Percentiles rank a stretch among this genome's conserved stretches.
Evolutionary conservation across 176 grass and related monocot species (phyloP).

Genomic region (Hordeum vulgare): MorexV3_pseudomolecules_assembly NC_058523.1:31679803-31680302

Average conservation of each 20-base stretch:
- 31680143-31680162: neutral
- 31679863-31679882: slow-evolving; percentile 98
- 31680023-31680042: neutral
- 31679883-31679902: slow-evolving; percentile 69
- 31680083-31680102: neutral
- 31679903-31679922: slow-evolving; percentile 71
- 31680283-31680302: neutral
- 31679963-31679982: neutral
- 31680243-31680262: neutral
- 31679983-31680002: neutral
- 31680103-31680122: neutral
- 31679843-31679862: slow-evolving; percentile 84
- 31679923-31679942: slow-evolving; percentile 97
- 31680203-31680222: neutral
- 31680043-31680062: neutral
- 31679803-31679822: slow-evolving; percentile 78
- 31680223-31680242: neutral
- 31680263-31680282: neutral
- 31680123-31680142: neutral
- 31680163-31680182: neutral
- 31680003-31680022: neutral
- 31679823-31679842: slow-evolving; percentile 73
- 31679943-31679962: slow-evolving; percentile 39
- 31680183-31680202: neutral
- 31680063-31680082: too few species aligned